Base-by-base conservation (phyloP, 179 eudicot species). In the Camellia oleifera region DNA sequence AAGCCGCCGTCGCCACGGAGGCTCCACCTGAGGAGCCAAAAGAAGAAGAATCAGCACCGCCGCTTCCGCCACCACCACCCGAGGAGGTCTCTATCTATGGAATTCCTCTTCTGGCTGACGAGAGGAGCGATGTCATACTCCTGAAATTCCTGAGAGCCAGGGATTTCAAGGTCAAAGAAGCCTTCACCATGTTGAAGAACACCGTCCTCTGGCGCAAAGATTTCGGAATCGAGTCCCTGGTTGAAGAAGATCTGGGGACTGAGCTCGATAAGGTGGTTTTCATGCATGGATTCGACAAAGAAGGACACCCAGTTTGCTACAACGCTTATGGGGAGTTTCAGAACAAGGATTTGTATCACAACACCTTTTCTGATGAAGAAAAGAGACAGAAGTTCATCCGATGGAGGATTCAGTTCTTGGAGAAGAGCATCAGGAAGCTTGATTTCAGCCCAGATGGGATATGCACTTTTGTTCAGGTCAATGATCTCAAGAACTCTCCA, bases 111-210 rank as follows among this genome's bases (percentile, higher is more conserved):
- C 81, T 92, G 9, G 91, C 86, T 1, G 97, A 93, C 73, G 93
- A 91, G 56, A 69, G 89, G 42, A 92, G 84, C 54, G 98, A 95
- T 83, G 88, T 87, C 3, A 83, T 93, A 50, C 89, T 95, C 40
- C 87, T 91, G 83, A 95, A 93, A 81, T 95, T 93, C 85, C 85
- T 93, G 53, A 80, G 89, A 4, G 98, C 97, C 0, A 84, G 97
- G 42, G 98, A 95, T 75, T 95, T 95, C 85, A 91, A 88, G 60
- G 92, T 87, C 18, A 91, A 90, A 46, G 97, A 95, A 1, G 98
- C 98, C 12, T 86, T 95, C 72, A 7, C 80, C 13, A 93, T 93
- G 98, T 69, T 93, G 3, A 93, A 86, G 46, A 84, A 76, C 84
- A 89, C 94, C 12, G 26, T 93, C 60, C 77, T 64, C 4, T 93